These are phyloP conservation scores for Fusarium sublunatum DNA, from an alignment of 2,329 filamentous ascomycete genomes.

Conservation along the genomic window DNA sequence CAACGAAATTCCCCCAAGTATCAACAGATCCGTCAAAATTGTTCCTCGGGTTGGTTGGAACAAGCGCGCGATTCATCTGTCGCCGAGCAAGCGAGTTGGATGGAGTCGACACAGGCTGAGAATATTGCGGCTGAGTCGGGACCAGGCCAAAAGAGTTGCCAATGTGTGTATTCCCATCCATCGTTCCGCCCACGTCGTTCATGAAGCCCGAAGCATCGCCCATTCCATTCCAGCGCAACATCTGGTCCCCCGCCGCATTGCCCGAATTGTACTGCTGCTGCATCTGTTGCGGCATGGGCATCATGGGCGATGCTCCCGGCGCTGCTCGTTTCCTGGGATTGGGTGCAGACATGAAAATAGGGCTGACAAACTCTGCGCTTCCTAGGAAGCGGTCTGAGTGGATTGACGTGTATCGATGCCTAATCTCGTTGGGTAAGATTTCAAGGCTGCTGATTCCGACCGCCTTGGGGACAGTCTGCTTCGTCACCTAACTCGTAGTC, in stretches of 20 bases:
- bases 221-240: slow-evolving; percentile 58
- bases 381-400: slow-evolving; percentile 24
- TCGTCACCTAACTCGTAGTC: slow-evolving; percentile 16
- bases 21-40: slow-evolving; percentile 56
- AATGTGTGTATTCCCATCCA: slow-evolving; percentile 49
- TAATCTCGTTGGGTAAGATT: slow-evolving; percentile 29
- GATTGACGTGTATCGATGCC: slow-evolving; percentile 36
- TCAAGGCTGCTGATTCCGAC: slow-evolving; percentile 23
- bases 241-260: slow-evolving; percentile 60
- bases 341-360: slow-evolving; percentile 57
- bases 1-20: slow-evolving; percentile 55
- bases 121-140: slow-evolving; percentile 51
- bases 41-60: slow-evolving; percentile 55
- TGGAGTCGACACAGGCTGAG: slow-evolving; percentile 50
- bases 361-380: slow-evolving; percentile 17
- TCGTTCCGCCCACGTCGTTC: slow-evolving; percentile 29
- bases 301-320: slow-evolving; percentile 74
- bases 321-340: slow-evolving; percentile 78
- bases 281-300: slow-evolving; percentile 63
- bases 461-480: slow-evolving; percentile 17
- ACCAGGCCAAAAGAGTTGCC: slow-evolving; percentile 56
- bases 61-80: slow-evolving; percentile 63
- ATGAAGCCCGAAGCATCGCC: slow-evolving; percentile 54
- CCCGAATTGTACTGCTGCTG: slow-evolving; percentile 60
- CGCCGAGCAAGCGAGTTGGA: slow-evolving; percentile 65